Evolutionary conservation across 139 green algal species (phyloP).

Genomic region (Chlorella sp.): DNA sequence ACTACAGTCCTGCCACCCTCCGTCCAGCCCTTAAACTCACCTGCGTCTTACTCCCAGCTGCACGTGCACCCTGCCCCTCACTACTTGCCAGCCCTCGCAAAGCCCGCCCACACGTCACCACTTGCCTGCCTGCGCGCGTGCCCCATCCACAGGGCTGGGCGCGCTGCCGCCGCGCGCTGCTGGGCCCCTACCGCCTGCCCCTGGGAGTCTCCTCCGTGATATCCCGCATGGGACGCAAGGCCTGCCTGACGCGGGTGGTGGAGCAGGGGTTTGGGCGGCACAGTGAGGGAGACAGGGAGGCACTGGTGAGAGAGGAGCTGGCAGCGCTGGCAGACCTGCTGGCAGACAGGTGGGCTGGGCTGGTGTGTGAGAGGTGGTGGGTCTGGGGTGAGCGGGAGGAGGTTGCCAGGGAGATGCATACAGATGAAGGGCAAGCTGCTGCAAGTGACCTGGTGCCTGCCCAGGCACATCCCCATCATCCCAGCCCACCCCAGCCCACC

Average conservation of each 20-base stretch:
- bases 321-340: neutral
- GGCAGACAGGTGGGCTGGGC: neutral
- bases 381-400: no score
- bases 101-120: no score
- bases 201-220: neutral
- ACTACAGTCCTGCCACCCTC: no score
- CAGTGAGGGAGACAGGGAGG: neutral
- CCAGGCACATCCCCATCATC: no score
- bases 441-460: no score
- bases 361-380: no score
- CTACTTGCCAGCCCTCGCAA: neutral
- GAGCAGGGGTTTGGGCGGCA: constrained; percentile 16
- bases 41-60: neutral
- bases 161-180: neutral
- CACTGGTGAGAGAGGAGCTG: neutral
- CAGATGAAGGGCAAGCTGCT: no score
- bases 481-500: no score
- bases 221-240: neutral
- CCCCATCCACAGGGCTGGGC: neutral
- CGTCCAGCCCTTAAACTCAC: no score
- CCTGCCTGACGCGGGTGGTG: neutral
- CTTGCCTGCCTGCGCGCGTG: no score
- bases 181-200: constrained; percentile 6
- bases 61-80: neutral
- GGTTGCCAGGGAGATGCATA: no score